These are phyloP conservation scores for Monascus ruber DNA, from an alignment of 2,329 filamentous ascomycete genomes.

Conservation along the genomic window DNA sequence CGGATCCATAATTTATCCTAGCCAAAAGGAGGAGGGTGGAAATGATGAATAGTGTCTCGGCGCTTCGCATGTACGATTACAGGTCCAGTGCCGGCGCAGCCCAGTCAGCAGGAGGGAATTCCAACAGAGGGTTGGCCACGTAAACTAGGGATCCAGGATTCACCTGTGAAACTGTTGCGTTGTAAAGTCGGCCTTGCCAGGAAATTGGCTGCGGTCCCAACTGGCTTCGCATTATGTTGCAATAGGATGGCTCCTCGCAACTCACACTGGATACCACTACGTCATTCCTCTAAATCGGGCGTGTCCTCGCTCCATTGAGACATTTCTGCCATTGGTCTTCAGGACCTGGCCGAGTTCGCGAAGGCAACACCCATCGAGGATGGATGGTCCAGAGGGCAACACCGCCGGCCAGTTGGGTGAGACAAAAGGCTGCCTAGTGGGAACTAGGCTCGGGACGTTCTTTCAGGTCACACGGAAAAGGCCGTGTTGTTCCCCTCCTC, in stretches of 20 bases:
- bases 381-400: neutral
- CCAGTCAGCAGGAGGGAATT: neutral
- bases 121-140: neutral
- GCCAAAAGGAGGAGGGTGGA: too few relatives aligned
- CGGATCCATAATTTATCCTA: too few relatives aligned
- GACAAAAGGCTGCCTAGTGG: neutral
- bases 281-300: too few relatives aligned
- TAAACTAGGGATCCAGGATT: neutral
- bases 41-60: neutral
- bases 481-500: neutral
- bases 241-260: neutral
- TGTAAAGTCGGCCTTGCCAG: neutral
- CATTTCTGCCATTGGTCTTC: neutral
- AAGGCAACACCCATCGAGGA: neutral
- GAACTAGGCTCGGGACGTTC: neutral
- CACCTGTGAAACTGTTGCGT: neutral
- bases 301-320: neutral
- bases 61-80: neutral
- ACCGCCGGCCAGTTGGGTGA: neutral
- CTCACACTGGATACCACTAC: neutral
- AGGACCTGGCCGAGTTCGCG: neutral
- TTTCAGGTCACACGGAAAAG: neutral
- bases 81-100: neutral
- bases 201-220: neutral
- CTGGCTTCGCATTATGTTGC: neutral